These are phyloP conservation scores for Colletotrichum siamense DNA, from an alignment of 2,329 filamentous ascomycete species.

Conservation along the genomic window DNA sequence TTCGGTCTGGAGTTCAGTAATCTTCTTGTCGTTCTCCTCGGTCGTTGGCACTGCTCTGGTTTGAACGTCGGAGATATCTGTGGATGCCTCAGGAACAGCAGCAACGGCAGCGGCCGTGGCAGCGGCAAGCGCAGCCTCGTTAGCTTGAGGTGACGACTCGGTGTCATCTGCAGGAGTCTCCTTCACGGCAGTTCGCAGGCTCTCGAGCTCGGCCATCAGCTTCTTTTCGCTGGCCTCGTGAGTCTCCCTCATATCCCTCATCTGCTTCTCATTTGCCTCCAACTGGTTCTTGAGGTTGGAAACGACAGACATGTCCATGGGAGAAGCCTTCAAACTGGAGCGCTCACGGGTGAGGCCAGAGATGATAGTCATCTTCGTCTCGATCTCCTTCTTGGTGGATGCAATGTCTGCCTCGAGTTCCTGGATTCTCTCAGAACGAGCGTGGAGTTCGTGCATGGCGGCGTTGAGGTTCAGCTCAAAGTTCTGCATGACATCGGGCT, in stretches of 20 bases:
- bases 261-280: slow-evolving; percentile 82
- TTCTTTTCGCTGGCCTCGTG: slow-evolving; percentile 79
- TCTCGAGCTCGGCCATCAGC: slow-evolving; percentile 73
- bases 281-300: slow-evolving; percentile 88
- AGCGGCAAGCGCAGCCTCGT: slow-evolving; percentile 15
- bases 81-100: slow-evolving; percentile 17
- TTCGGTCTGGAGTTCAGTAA: slow-evolving; percentile 73
- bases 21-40: slow-evolving; percentile 57
- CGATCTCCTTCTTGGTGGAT: slow-evolving; percentile 92
- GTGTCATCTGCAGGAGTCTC: not conserved
- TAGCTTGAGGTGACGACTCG: not conserved
- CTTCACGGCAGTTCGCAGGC: slow-evolving; percentile 62
- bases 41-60: slow-evolving; percentile 35
- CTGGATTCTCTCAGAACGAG: slow-evolving; percentile 86
- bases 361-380: slow-evolving; percentile 95
- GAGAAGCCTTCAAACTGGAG: slow-evolving; percentile 82
- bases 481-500: slow-evolving; percentile 86
- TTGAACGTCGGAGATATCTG: slow-evolving; percentile 31
- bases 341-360: slow-evolving; percentile 91
- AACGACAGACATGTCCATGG: slow-evolving; percentile 91
- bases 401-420: slow-evolving; percentile 86
- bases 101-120: slow-evolving; percentile 2
- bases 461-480: slow-evolving; percentile 92
- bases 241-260: slow-evolving; percentile 74
- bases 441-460: slow-evolving; percentile 90